These are phyloP conservation scores for Trichodelitschia bisporula DNA, from an alignment of 495 filamentous ascomycete species.

Conservation along the genomic window DNA sequence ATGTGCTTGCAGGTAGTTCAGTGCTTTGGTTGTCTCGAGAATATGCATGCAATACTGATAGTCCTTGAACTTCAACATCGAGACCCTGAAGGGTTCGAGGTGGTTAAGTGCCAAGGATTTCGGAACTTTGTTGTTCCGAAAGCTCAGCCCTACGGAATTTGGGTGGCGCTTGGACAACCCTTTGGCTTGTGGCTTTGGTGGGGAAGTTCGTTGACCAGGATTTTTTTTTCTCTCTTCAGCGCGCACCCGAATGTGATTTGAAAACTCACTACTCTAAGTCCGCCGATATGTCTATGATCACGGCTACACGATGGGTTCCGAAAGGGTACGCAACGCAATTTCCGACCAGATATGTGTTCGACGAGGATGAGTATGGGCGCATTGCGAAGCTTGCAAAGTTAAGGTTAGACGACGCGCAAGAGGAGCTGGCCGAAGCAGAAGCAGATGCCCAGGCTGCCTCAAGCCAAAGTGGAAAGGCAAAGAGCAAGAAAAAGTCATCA, in stretches of 20 bases:
- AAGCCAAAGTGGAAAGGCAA: conserved; percentile 11
- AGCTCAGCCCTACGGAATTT: too few relatives aligned
- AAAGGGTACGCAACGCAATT: conserved; percentile 83
- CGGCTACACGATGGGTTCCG: conserved; percentile 78
- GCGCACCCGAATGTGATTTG: too few relatives aligned
- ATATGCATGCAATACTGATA: too few relatives aligned
- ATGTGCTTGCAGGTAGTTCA: background rate
- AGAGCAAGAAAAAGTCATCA: conserved; percentile 2
- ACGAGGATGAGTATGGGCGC: conserved; percentile 77
- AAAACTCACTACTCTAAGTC: too few relatives aligned
- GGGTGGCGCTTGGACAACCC: too few relatives aligned
- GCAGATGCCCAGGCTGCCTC: conserved; percentile 14
- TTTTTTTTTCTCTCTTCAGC: too few relatives aligned
- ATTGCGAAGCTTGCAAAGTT: conserved; percentile 76
- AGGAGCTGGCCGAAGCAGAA: conserved; percentile 51
- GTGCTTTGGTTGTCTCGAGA: background rate
- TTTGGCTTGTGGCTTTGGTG: too few relatives aligned
- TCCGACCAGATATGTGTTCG: conserved; percentile 69
- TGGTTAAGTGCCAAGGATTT: too few relatives aligned
- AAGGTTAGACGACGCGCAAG: conserved; percentile 78
- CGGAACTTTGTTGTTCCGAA: too few relatives aligned
- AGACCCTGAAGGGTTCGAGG: too few relatives aligned
- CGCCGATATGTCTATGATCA: conserved; percentile 66
- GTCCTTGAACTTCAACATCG: too few relatives aligned
- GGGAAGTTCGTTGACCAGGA: too few relatives aligned